Percentiles rank a stretch among this genome's conserved stretches.
Evolutionary conservation across 139 green algal species (phyloP).

Genomic region (Coccomyxa sp.): DNA sequence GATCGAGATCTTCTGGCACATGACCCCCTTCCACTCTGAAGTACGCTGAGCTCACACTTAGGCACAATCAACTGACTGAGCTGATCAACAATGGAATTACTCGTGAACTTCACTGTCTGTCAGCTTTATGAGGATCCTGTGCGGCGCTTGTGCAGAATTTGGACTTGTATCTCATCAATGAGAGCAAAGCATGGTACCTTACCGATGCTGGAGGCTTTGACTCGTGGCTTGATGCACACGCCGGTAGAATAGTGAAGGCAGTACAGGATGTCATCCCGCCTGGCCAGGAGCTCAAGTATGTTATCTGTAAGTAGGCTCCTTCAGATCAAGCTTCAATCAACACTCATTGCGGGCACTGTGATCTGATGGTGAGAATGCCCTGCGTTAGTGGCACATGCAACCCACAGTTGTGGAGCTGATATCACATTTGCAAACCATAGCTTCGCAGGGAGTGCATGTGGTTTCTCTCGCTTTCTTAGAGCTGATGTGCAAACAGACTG

Average conservation of each 20-base stretch:
- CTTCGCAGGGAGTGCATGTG: no score
- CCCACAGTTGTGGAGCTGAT: no score
- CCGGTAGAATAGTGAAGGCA: neutral
- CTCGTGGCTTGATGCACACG: neutral
- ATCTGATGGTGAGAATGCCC: no score
- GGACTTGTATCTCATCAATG: neutral
- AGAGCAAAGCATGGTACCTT: neutral
- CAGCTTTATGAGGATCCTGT: neutral
- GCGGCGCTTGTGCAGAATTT: neutral
- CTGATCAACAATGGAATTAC: neutral
- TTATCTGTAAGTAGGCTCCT: neutral
- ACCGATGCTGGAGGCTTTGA: neutral
- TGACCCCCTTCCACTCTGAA: neutral
- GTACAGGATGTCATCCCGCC: neutral
- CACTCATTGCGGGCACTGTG: no score
- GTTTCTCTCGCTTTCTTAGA: no score
- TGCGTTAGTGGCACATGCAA: no score
- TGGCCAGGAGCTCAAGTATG: neutral
- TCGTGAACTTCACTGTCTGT: neutral
- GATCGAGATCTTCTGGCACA: neutral
- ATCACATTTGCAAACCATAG: no score
- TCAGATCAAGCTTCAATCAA: no score
- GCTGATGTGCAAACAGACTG: no score
- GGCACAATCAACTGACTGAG: neutral
- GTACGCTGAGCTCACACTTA: neutral